Base-by-base conservation (phyloP, 805 yeast species). In the Wickerhamiella australiensis region DNA sequence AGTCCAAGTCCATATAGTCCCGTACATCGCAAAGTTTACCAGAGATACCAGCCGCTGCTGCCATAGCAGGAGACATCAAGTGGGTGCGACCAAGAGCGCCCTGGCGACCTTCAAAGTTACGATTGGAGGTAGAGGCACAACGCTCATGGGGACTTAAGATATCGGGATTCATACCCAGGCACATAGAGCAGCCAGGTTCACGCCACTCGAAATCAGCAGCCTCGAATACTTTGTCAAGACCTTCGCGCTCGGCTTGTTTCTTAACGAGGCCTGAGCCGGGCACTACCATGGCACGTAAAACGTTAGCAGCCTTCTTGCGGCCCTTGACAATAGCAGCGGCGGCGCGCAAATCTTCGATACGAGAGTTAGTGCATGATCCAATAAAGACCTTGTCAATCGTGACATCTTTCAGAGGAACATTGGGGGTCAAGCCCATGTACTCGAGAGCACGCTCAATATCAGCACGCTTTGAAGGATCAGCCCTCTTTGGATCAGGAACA, bases 101-200 rank as follows among this genome's bases (percentile, higher is more conserved):
- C 74, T 92, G 98, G 70, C 98, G 88, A 61, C 98, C 98, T 68
- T 90, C 96, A 64, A 92, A 92, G 72, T 92, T 92, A 76, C 98
- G 83, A 76, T 92, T 92, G 20, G 97, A 90, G 17, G 98, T 92
- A 12, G 97, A 88, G 7, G 98, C 98, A 73, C 98, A 92, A 71
- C 98, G 80, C 69, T 92, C 98, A 63, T 83, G 78, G 37, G 98
- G 98, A 54, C 80, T 77, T 63, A 92, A 76, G 60, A 92, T 90
- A 72, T 92, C 98, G 40, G 97, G 96, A 71, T 92, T 92, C 98
- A 92, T 92, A 68, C 98, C 98, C 48, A 92, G 76, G 72, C 98
- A 92, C 98, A 92, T 92, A 38, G 97, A 90, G 71, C 98, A 92
- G 54, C 98, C 98, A 57, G 98, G 97, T 72, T 92, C 98, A 73